phyloP scores from a whole-genome alignment of 208 protist genomes.

The Acanthamoeba triangularis region DNA sequence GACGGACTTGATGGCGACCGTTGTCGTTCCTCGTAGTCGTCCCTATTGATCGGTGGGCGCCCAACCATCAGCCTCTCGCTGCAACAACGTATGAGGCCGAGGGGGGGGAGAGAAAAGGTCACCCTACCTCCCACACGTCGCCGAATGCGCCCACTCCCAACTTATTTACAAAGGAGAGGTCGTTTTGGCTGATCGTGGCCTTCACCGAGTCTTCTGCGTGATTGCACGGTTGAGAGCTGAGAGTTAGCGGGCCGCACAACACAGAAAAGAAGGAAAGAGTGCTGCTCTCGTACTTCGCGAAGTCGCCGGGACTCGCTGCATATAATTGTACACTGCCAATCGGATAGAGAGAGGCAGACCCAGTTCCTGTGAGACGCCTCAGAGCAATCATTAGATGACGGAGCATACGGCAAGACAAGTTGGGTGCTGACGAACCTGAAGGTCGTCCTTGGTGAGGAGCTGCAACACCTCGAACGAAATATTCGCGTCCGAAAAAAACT shows the following conservation, averaged over 20 bases:
- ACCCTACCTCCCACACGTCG: conserved; percentile 66
- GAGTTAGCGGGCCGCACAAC: not conserved
- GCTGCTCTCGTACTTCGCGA: not conserved
- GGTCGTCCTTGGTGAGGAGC: conserved; percentile 40
- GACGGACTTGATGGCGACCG: conserved; percentile 72
- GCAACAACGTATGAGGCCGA: not conserved
- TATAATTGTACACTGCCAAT: conserved; percentile 60
- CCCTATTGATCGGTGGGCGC: not conserved
- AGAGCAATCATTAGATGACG: no score
- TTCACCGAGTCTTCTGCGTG: not conserved
- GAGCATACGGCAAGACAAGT: not conserved
- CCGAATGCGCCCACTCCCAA: conserved; percentile 71
- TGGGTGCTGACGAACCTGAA: not conserved
- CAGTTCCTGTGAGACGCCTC: conserved; percentile 7
- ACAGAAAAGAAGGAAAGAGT: not conserved
- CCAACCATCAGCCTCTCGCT: not conserved
- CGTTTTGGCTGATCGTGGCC: conserved; percentile 49
- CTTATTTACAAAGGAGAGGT: conserved; percentile 74
- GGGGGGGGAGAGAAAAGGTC: not conserved
- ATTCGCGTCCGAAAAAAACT: conserved; percentile 5
- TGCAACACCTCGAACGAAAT: conserved; percentile 16
- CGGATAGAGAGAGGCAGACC: conserved; percentile 17
- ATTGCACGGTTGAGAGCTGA: not conserved
- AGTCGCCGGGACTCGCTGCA: not conserved
- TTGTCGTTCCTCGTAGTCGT: conserved; percentile 50